phyloP scores from a whole-genome alignment of 441 rosid species.

The Hypseocharis bilobata region DNA sequence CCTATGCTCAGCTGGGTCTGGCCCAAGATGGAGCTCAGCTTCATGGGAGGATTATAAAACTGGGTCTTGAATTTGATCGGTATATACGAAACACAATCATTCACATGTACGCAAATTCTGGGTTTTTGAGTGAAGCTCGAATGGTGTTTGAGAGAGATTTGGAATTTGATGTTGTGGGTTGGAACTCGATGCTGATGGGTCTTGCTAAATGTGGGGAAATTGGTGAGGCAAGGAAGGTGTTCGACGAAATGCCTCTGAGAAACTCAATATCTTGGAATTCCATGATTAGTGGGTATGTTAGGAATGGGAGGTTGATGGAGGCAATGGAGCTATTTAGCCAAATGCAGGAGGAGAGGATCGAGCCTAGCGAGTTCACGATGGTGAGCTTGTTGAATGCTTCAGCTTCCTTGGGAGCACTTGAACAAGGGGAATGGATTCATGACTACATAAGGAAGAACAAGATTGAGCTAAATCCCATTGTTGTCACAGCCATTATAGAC shows the following conservation, averaged over 20 bases:
- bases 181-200: conserved; percentile 68
- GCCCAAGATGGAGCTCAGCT: conserved; percentile 51
- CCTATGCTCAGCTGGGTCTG: conserved; percentile 44
- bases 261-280: conserved; percentile 58
- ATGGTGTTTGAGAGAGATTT: conserved; percentile 26
- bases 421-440: conserved; percentile 72
- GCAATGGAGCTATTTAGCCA: conserved; percentile 51
- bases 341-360: conserved; percentile 40
- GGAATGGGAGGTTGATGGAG: conserved; percentile 46
- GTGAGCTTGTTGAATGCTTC: conserved; percentile 69
- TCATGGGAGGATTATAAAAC: conserved; percentile 58
- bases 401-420: conserved; percentile 50
- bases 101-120: conserved; percentile 53
- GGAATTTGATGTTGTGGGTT: conserved; percentile 48
- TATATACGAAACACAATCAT: conserved; percentile 48
- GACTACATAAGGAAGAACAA: conserved; percentile 36
- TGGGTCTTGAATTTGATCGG: conserved; percentile 50
- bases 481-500: conserved; percentile 58
- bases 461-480: conserved; percentile 44
- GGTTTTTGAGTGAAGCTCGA: conserved; percentile 47
- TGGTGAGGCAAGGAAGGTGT: conserved; percentile 42
- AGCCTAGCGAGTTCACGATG: conserved; percentile 61
- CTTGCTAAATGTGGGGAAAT: conserved; percentile 44
- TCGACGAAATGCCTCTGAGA: conserved; percentile 41
- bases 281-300: conserved; percentile 63